Conservation (phyloP, 163 green algal genomes). For the Smithsoniella earleae region DNA sequence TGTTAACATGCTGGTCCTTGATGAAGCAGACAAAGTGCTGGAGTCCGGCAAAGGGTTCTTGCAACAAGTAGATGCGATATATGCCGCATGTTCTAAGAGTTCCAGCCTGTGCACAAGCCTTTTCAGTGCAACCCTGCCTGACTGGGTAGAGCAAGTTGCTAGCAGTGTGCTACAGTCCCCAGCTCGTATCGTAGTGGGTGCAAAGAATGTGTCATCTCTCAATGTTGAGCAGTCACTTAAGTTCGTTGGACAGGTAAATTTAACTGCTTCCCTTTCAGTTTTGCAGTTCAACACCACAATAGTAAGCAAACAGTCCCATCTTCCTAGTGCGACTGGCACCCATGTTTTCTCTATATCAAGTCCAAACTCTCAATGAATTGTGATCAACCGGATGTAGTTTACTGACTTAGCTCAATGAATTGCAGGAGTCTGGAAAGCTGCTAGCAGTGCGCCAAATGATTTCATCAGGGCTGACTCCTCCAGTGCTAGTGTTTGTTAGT, state of each 20-base stretch:
- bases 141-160: conserved; percentile 69
- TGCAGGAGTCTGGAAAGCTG: conserved; percentile 77
- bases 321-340: too few relatives aligned
- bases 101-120: conserved; percentile 68
- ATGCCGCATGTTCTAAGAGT: conserved; percentile 23
- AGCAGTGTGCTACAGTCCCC: conserved; percentile 70
- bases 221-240: conserved; percentile 77
- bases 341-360: too few relatives aligned
- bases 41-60: conserved; percentile 72
- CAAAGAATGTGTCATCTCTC: conserved; percentile 54
- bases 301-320: too few relatives aligned
- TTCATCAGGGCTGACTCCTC: conserved; percentile 60
- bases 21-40: conserved; percentile 96
- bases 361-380: too few relatives aligned
- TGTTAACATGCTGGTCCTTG: conserved; percentile 69
- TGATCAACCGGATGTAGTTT: too few relatives aligned
- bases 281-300: too few relatives aligned
- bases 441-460: conserved; percentile 83
- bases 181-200: conserved; percentile 69
- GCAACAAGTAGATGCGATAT: conserved; percentile 49
- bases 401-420: too few relatives aligned
- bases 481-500: conserved; percentile 76
- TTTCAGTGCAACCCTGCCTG: conserved; percentile 84
- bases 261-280: not conserved
- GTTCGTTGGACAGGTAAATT: conserved; percentile 63